Base-by-base conservation (phyloP, 345 rosid genomes). In the Raphanus raphanistrum region DNA sequence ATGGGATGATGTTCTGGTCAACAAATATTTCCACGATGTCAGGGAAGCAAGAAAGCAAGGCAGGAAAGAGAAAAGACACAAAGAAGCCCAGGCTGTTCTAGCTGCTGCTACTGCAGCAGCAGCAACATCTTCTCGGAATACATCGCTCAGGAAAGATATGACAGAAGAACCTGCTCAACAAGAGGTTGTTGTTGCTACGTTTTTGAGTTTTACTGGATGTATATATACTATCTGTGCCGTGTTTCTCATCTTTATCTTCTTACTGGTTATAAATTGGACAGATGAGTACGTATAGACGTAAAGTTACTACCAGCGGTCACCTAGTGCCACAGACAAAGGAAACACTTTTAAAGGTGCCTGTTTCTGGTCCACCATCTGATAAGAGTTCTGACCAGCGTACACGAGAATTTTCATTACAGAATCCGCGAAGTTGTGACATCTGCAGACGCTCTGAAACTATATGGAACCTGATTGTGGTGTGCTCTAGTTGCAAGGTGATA, bases 51-150 rank as follows among this genome's bases (percentile, higher is more conserved):
- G 89, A 77, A 95, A 95, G 82, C 96, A 82, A 86, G 98, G 98
- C 50, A 89, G 96, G 84, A 95, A 93, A 85, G 99, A 95, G 89
- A 87, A 87, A 85, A 89, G 81, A 83, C 92, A 91, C 75, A 93
- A 90, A 80, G 97, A 95, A 85, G 98, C 97, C 38, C 99, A 95
- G 86, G 99, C 90, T 83, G 91, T 93, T 58, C 86, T 95, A 70
- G 99, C 98, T 75, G 97, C 99, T 26, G 98, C 99, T 70, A 90
- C 99, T 65, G 97, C 96, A 43, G 99, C 97, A 45, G 99, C 96
- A 3, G 98, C 99, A 13, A 88, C 98, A 69, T 95, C 98, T 70
- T 90, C 99, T 73, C 87, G 99, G 84, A 85, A 82, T 81, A 90
- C 96, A 79, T 90, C 88, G 41, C 79, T 85, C n/a, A 88, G 99